Evolutionary conservation across 495 filamentous ascomycete genomes (phyloP).

Genomic region (Talaromyces stipitatus): DNA sequence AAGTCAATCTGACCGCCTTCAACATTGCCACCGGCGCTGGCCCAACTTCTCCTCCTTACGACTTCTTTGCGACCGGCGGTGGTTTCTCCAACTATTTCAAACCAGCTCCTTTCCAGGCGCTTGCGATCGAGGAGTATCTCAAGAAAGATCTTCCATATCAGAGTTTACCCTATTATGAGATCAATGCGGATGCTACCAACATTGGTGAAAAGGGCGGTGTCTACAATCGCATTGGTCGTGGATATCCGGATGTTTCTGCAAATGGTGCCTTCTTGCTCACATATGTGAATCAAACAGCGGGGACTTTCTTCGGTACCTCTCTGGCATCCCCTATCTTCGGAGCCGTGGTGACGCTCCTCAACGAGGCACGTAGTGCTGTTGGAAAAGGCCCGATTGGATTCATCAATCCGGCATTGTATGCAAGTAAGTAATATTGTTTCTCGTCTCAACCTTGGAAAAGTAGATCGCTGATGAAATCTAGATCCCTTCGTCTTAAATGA

Average conservation of each 20-base stretch:
- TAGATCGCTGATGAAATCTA: not conserved
- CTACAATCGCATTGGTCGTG: slow-evolving; percentile 54
- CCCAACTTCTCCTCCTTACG: slow-evolving; percentile 13
- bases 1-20: slow-evolving; percentile 39
- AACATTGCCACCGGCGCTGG: slow-evolving; percentile 59
- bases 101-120: slow-evolving; percentile 48
- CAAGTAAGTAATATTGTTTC: slow-evolving; percentile 4
- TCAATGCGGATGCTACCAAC: slow-evolving; percentile 25
- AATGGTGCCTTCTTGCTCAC: slow-evolving; percentile 52
- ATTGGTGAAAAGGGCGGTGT: slow-evolving; percentile 39
- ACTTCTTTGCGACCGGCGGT: slow-evolving; percentile 49
- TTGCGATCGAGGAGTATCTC: slow-evolving; percentile 44
- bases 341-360: slow-evolving; percentile 51
- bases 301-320: slow-evolving; percentile 46
- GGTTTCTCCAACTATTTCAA: slow-evolving; percentile 65
- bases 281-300: slow-evolving; percentile 30
- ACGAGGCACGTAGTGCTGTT: slow-evolving; percentile 50
- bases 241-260: slow-evolving; percentile 58
- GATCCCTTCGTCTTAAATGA: slow-evolving; percentile 56
- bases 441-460: not conserved
- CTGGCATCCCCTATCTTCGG: slow-evolving; percentile 52
- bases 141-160: slow-evolving; percentile 33
- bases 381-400: slow-evolving; percentile 54
- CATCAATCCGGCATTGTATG: slow-evolving; percentile 56
- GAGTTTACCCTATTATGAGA: slow-evolving; percentile 19